Percentiles rank a stretch among this genome's conserved stretches.
Conservation (phyloP, 495 filamentous ascomycete genomes). For the Hypoxylon rickii region DNA sequence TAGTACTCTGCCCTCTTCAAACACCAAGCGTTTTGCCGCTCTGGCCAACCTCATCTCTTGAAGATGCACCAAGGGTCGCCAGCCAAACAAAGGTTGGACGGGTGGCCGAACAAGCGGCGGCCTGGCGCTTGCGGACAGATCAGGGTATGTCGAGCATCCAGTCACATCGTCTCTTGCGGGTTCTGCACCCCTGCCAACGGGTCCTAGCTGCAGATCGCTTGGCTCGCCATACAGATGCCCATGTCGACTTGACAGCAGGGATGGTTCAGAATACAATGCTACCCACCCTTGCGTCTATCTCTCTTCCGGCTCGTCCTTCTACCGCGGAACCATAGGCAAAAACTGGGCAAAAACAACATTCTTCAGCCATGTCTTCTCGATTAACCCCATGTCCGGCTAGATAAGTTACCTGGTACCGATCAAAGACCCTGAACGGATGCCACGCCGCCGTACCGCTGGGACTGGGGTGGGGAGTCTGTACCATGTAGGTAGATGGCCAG, state of each 20-base stretch:
- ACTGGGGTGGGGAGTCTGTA: slow-evolving; percentile 25
- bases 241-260: slow-evolving; percentile 28
- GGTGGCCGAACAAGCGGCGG: slow-evolving; percentile 33
- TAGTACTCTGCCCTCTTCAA: slow-evolving; percentile 7
- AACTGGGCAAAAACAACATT: too few species aligned
- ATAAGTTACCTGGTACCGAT: slow-evolving; percentile 21
- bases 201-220: slow-evolving; percentile 37
- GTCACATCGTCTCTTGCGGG: slow-evolving; percentile 23
- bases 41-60: slow-evolving; percentile 18
- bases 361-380: slow-evolving; percentile 12
- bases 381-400: slow-evolving; percentile 4
- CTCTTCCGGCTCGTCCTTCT: slow-evolving; percentile 10
- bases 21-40: slow-evolving; percentile 31
- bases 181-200: slow-evolving; percentile 20
- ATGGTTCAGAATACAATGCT: slow-evolving; percentile 22
- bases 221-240: slow-evolving; percentile 32
- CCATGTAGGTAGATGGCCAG: background rate
- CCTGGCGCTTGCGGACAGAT: slow-evolving; percentile 28
- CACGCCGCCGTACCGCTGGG: slow-evolving; percentile 33
- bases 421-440: slow-evolving; percentile 23
- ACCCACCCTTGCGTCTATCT: slow-evolving; percentile 30
- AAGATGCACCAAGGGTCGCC: slow-evolving; percentile 19
- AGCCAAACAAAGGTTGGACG: slow-evolving; percentile 19
- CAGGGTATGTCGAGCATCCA: slow-evolving; percentile 16
- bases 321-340: slow-evolving; percentile 30